Conservation (phyloP, 352 stramenopile species). For the Phytophthora pini region DNA sequence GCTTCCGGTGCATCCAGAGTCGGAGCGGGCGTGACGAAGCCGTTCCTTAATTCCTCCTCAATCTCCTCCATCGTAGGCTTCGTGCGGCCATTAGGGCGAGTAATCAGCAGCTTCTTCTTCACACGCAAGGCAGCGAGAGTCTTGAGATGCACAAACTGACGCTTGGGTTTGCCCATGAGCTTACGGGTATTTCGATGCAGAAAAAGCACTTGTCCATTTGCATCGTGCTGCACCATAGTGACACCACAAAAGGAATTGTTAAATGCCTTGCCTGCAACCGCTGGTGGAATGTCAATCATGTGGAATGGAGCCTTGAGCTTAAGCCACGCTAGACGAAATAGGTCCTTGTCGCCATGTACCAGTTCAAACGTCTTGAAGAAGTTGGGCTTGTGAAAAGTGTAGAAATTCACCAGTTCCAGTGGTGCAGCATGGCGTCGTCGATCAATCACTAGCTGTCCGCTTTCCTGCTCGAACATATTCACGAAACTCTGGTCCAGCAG, state of each 20-base stretch:
- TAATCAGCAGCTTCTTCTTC: conserved; percentile 21
- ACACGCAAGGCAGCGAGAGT: conserved; percentile 19
- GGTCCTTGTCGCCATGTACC: conserved; percentile 64
- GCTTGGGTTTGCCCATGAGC: conserved; percentile 29
- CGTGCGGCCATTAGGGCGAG: conserved; percentile 3
- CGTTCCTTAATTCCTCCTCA: conserved; percentile 20
- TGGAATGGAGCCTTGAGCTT: conserved; percentile 54
- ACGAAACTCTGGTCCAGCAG: conserved; percentile 51
- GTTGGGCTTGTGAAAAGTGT: conserved; percentile 45
- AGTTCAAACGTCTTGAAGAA: conserved; percentile 43
- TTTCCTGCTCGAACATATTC: conserved; percentile 80
- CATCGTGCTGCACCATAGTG: conserved; percentile 59
- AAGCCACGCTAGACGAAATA: conserved; percentile 67
- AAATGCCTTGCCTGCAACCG: conserved; percentile 46
- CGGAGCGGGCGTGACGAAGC: conserved; percentile 11
- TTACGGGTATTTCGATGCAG: conserved; percentile 66
- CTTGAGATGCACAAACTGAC: conserved; percentile 8
- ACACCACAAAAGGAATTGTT: conserved; percentile 58
- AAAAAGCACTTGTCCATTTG: conserved; percentile 46
- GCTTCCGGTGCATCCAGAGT: conserved; percentile 27
- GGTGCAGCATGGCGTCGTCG: conserved; percentile 41
- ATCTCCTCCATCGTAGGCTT: conserved; percentile 26
- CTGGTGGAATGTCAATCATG: conserved; percentile 54
- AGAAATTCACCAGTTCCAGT: conserved; percentile 53
- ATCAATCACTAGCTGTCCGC: conserved; percentile 63